These are phyloP conservation scores for Suillus lakei DNA, from an alignment of 768 basidiomycete species.

Conservation along the genomic window DNA sequence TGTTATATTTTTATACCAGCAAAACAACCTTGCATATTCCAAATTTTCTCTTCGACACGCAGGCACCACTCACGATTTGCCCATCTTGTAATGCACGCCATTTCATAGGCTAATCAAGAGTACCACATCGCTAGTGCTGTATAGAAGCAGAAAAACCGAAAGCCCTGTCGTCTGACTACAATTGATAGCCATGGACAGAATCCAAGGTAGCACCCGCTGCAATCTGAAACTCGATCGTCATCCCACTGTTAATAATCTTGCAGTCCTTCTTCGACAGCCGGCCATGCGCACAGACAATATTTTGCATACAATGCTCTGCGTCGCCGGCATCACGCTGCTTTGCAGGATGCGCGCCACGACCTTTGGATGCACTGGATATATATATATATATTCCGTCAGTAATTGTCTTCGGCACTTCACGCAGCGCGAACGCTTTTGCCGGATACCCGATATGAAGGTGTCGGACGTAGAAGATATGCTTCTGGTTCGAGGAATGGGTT, in stretches of 20 bases:
- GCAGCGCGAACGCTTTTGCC: constrained; percentile 89
- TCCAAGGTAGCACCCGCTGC: constrained; percentile 66
- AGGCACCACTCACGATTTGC: too few relatives aligned
- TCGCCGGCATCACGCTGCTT: constrained; percentile 39
- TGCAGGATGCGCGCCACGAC: constrained; percentile 8
- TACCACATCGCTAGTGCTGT: not conserved
- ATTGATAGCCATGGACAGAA: constrained; percentile 42
- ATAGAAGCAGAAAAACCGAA: not conserved
- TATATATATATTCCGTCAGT: constrained; percentile 29
- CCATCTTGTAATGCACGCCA: too few relatives aligned
- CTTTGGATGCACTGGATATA: constrained; percentile 9
- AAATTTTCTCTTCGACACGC: too few relatives aligned
- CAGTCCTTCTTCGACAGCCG: constrained; percentile 81
- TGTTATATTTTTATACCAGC: too few relatives aligned
- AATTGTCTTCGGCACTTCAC: constrained; percentile 72
- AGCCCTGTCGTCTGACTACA: constrained; percentile 5
- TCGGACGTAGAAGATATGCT: constrained; percentile 95
- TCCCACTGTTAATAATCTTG: constrained; percentile 66
- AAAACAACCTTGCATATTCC: too few relatives aligned
- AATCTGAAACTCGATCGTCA: constrained; percentile 83
- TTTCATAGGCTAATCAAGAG: not conserved
- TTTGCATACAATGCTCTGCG: constrained; percentile 85
- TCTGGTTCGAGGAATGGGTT: constrained; percentile 94
- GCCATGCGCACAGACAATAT: constrained; percentile 82
- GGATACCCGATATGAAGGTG: constrained; percentile 94